A percentile compares a stretch with the other conserved stretches of the same genome.
phyloP scores from a whole-genome alignment of 768 basidiomycete genomes.

The Boletus huronensis region DNA sequence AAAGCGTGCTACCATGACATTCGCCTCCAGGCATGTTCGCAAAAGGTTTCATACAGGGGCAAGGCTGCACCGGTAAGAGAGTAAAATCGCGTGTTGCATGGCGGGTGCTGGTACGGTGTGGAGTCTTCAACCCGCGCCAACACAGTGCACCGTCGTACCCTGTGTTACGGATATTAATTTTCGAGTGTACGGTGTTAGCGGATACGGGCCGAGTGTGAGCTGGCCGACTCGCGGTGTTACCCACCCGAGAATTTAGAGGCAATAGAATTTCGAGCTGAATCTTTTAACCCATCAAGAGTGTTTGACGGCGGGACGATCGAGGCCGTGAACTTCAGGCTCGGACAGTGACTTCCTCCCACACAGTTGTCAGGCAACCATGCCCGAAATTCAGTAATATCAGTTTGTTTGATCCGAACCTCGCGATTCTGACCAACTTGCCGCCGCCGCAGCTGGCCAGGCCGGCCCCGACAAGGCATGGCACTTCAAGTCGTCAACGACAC shows the following conservation, averaged over 20 bases:
- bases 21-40: not conserved
- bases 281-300: not conserved
- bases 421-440: not conserved
- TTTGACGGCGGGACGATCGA: not conserved
- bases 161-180: not conserved
- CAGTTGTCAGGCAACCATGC: not conserved
- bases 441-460: too few species aligned
- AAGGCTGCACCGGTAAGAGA: not conserved
- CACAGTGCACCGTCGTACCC: not conserved
- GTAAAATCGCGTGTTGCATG: not conserved
- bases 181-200: not conserved
- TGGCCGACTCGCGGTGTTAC: not conserved
- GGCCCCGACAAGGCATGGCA: slow-evolving; percentile 3
- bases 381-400: not conserved
- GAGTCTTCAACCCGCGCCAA: not conserved
- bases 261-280: not conserved
- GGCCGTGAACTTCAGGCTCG: not conserved
- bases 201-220: not conserved
- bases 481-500: not conserved
- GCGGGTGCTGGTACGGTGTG: not conserved
- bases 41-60: not conserved
- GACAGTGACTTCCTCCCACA: not conserved
- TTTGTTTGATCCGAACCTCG: slow-evolving; percentile 2
- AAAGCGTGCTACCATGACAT: not conserved
- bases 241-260: not conserved